A percentile compares a stretch with the other conserved stretches of the same genome.
These are phyloP conservation scores for Exutisphaerella laricina DNA, from an alignment of 2,329 filamentous ascomycete species.

Conservation along the genomic window DNA sequence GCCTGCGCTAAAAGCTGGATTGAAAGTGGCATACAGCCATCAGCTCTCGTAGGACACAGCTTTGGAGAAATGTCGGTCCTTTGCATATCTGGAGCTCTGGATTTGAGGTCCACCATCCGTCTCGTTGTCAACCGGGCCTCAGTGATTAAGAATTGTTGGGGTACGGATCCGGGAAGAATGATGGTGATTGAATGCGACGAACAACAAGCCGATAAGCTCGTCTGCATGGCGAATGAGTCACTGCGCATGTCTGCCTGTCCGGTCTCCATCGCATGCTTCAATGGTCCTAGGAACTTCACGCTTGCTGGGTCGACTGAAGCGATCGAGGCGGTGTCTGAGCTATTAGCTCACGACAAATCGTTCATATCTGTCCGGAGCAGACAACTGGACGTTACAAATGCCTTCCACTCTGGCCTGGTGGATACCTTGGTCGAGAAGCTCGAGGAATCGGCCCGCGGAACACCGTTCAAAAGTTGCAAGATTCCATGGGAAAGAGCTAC, in stretches of 20 bases:
- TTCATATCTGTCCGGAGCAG: neutral
- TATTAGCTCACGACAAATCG: neutral
- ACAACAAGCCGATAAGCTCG: neutral
- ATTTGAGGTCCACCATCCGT: constrained; percentile 1
- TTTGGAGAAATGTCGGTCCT: constrained; percentile 9
- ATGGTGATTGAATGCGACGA: neutral
- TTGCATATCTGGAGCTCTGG: constrained; percentile 1
- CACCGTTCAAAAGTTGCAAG: neutral
- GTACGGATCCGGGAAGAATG: constrained; percentile 7
- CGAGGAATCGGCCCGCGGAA: neutral
- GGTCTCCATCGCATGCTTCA: constrained; percentile 13
- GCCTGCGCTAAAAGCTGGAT: constrained; percentile 9
- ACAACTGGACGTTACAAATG: constrained; percentile 5
- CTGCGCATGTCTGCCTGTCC: too few relatives aligned
- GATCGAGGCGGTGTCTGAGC: neutral
- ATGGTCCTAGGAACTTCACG: neutral
- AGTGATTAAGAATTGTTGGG: constrained; percentile 6
- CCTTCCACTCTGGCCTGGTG: constrained; percentile 7
- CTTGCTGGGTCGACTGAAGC: constrained; percentile 2
- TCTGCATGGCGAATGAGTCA: too few relatives aligned
- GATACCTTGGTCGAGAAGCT: constrained; percentile 7
- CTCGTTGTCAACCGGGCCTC: constrained; percentile 5
- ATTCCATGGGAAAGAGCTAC: constrained; percentile 3
- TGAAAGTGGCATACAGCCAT: constrained; percentile 1
- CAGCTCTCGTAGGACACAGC: constrained; percentile 9